Conservation (phyloP, 1,284 basidiomycete species). For the Ustanciosporium gigantosporum region DNA sequence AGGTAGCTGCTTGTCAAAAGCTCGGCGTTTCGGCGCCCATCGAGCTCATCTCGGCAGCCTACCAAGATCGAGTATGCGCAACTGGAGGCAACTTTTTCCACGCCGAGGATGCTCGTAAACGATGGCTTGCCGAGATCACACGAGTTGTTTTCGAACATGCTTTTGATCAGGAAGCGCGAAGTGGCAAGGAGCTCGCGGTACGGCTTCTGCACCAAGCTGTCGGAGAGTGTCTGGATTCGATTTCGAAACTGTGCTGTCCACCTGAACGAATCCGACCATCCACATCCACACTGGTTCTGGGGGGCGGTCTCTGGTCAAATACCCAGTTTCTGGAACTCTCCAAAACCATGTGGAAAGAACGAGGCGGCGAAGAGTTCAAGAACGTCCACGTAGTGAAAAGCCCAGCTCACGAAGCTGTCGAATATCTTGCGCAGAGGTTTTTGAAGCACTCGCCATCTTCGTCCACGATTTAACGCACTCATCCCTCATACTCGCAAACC, state of each 20-base stretch:
- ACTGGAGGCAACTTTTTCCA: constrained; percentile 33
- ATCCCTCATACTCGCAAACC: too few species aligned
- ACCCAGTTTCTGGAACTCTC: constrained; percentile 33
- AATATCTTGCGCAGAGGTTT: constrained; percentile 20
- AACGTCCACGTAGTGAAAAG: constrained; percentile 42
- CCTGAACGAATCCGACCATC: constrained; percentile 13
- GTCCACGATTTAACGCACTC: too few species aligned
- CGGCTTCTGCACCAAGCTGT: constrained; percentile 32
- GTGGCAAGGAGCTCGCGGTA: constrained; percentile 16
- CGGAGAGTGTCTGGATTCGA: constrained; percentile 26
- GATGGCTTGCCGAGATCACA: constrained; percentile 50
- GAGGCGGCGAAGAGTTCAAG: constrained; percentile 29
- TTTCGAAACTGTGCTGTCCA: constrained; percentile 20
- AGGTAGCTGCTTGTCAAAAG: constrained; percentile 8
- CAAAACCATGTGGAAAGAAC: constrained; percentile 11
- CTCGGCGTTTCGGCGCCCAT: constrained; percentile 23
- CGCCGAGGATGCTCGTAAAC: constrained; percentile 48
- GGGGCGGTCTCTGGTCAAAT: constrained; percentile 52
- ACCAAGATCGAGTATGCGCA: constrained; percentile 25
- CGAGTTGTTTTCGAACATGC: constrained; percentile 44
- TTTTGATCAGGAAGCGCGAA: constrained; percentile 2
- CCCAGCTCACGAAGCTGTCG: constrained; percentile 44
- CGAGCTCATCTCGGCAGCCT: constrained; percentile 37
- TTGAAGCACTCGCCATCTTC: too few species aligned
- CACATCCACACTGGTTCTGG: constrained; percentile 38